These are phyloP conservation scores for Linanthus parryae DNA, from an alignment of 148 eudicot species.

Conservation along the genomic window DNA sequence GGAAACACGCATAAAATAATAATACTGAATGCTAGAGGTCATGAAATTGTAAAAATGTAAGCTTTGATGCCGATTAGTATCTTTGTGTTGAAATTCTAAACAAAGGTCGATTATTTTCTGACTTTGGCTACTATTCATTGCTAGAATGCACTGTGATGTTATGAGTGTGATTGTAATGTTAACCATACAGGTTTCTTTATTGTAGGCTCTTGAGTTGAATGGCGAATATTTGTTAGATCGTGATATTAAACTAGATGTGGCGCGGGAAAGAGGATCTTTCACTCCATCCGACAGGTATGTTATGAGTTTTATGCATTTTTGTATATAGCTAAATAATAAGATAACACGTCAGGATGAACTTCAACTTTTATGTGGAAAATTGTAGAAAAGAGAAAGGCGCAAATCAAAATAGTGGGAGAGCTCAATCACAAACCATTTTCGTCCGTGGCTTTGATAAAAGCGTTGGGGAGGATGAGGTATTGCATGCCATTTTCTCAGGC, in stretches of 20 bases:
- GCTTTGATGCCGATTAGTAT: too few relatives aligned
- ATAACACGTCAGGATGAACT: slow-evolving; percentile 2
- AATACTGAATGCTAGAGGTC: too few relatives aligned
- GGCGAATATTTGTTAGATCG: slow-evolving; percentile 49
- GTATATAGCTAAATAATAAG: too few relatives aligned
- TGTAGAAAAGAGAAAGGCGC: slow-evolving; percentile 35
- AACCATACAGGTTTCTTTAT: background rate
- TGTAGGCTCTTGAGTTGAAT: slow-evolving; percentile 59
- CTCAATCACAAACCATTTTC: slow-evolving; percentile 41
- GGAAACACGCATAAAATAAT: too few relatives aligned
- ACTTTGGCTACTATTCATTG: too few relatives aligned
- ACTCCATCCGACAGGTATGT: slow-evolving; percentile 56
- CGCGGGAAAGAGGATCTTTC: slow-evolving; percentile 54
- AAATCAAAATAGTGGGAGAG: slow-evolving; percentile 40
- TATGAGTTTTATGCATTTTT: background rate
- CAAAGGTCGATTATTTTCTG: too few relatives aligned
- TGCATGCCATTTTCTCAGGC: background rate
- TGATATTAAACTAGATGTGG: slow-evolving; percentile 54
- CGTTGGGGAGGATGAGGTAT: slow-evolving; percentile 55
- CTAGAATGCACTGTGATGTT: too few relatives aligned
- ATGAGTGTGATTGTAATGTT: too few relatives aligned
- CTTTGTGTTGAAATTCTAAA: too few relatives aligned
- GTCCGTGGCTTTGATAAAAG: slow-evolving; percentile 61
- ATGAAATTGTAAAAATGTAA: too few relatives aligned
- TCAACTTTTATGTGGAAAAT: background rate